Evolutionary conservation across 1,284 basidiomycete species (phyloP).

Genomic region (Austroboletus niveus): DNA sequence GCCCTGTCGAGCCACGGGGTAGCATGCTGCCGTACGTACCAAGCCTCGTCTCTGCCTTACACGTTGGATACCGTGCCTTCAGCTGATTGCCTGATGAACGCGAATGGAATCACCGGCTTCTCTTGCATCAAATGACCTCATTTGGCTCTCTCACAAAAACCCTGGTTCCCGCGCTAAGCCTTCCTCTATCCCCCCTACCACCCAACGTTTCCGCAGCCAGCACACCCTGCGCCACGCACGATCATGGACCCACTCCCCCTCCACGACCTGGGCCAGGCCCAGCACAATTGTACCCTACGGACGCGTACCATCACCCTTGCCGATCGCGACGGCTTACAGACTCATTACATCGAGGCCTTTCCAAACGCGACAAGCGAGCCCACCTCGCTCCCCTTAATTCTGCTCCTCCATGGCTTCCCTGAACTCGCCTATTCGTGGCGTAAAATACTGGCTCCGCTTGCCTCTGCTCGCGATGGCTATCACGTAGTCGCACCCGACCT

Average conservation of each 20-base stretch:
- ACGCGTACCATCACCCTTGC: slow-evolving; percentile 22
- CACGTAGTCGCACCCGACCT: slow-evolving; percentile 54
- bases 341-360: slow-evolving; percentile 51
- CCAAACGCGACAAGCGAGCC: slow-evolving; percentile 28
- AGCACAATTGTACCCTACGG: slow-evolving; percentile 12
- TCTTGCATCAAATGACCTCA: slow-evolving; percentile 9
- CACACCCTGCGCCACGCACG: background rate
- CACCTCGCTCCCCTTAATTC: slow-evolving; percentile 41
- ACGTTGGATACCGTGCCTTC: background rate
- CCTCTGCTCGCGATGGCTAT: slow-evolving; percentile 41
- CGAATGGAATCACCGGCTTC: background rate
- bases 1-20: background rate
- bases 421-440: slow-evolving; percentile 66
- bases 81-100: background rate
- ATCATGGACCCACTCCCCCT: slow-evolving; percentile 17
- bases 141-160: background rate
- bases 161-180: too few relatives aligned
- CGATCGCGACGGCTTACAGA: slow-evolving; percentile 41
- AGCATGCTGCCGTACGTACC: slow-evolving; percentile 15
- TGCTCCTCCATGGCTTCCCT: slow-evolving; percentile 67
- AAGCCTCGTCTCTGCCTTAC: too few relatives aligned
- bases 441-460: slow-evolving; percentile 50
- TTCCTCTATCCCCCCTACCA: background rate
- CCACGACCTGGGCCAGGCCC: slow-evolving; percentile 4
- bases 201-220: background rate